Evolutionary conservation across 306 rosid species (phyloP).

Genomic region (Rubus parviflorus): DNA sequence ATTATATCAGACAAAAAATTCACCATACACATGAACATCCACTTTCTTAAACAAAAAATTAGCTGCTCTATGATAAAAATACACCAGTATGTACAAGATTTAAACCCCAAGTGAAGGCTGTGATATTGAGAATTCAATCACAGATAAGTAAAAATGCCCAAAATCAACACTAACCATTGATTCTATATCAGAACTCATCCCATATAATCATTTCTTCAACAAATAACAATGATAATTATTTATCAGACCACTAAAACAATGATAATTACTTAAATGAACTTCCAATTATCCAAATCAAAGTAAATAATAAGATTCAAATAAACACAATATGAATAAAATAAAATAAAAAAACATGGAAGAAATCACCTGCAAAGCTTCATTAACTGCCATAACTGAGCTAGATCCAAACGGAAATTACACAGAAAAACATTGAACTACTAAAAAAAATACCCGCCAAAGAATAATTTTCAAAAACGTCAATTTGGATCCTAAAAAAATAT

Average conservation of each 20-base stretch:
- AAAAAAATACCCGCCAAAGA: background rate
- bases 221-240: background rate
- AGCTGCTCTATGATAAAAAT: background rate
- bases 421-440: background rate
- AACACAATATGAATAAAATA: background rate
- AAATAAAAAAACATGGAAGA: slow-evolving; percentile 13
- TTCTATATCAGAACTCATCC: background rate
- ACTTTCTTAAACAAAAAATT: background rate
- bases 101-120: background rate
- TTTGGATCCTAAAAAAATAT: background rate
- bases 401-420: slow-evolving; percentile 39
- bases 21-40: background rate
- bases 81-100: background rate
- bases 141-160: background rate
- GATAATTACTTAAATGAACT: background rate
- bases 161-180: background rate
- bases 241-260: background rate
- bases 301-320: background rate
- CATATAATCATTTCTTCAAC: background rate
- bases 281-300: background rate
- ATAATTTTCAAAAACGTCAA: background rate
- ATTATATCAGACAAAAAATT: slow-evolving; percentile 15
- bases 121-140: background rate
- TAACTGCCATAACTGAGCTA: slow-evolving; percentile 48
- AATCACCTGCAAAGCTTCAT: slow-evolving; percentile 41